These are phyloP conservation scores for Eurotiales sp. DNA, from an alignment of 2,329 filamentous ascomycete genomes.

Conservation along the genomic window DNA sequence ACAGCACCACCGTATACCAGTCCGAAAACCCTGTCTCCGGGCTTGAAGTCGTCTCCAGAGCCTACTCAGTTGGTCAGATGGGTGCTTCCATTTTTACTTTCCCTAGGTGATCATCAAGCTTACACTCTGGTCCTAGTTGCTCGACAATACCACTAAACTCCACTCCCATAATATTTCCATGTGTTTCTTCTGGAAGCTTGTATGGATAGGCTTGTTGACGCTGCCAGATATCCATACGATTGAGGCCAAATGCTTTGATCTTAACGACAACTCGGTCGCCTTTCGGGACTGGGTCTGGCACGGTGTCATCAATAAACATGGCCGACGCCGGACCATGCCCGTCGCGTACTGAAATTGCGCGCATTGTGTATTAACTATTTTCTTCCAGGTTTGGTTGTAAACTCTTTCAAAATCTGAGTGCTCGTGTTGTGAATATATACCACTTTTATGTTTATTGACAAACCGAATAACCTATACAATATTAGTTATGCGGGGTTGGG, in stretches of 20 bases:
- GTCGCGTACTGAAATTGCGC: slow-evolving; percentile 53
- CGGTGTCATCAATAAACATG: slow-evolving; percentile 57
- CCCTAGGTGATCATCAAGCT: background rate
- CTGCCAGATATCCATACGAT: slow-evolving; percentile 36
- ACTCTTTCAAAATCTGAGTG: no score
- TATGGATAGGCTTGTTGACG: slow-evolving; percentile 26
- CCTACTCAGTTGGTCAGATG: background rate
- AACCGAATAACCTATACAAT: no score
- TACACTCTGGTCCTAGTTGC: slow-evolving; percentile 4
- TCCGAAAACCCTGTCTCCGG: slow-evolving; percentile 3
- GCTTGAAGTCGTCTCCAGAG: background rate
- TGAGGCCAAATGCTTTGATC: slow-evolving; percentile 68
- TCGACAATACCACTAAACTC: slow-evolving; percentile 31
- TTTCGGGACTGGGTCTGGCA: slow-evolving; percentile 48
- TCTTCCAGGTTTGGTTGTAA: no score
- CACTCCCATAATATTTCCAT: slow-evolving; percentile 26
- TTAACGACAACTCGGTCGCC: slow-evolving; percentile 7
- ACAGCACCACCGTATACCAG: slow-evolving; percentile 3
- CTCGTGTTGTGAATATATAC: no score
- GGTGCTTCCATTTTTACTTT: background rate
- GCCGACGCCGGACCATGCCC: slow-evolving; percentile 54
- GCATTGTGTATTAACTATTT: no score
- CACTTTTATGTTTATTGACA: no score
- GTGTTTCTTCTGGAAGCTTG: slow-evolving; percentile 28
- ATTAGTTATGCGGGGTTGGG: background rate